These are phyloP conservation scores for Glutinoglossum americanum DNA, from an alignment of 495 filamentous ascomycete genomes.

Conservation along the genomic window DNA sequence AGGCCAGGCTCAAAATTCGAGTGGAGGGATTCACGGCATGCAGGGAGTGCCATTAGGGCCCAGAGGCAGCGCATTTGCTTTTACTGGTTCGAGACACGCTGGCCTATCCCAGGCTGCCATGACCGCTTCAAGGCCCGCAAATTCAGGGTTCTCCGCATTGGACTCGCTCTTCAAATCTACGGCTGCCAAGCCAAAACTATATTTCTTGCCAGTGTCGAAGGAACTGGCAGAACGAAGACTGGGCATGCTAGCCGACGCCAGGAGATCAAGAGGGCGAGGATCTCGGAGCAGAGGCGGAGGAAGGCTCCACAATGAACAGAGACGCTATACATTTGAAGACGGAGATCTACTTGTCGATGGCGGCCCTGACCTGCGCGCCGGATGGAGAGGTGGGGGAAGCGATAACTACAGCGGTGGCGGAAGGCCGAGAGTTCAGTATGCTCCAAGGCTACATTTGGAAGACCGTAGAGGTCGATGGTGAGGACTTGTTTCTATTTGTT, in stretches of 20 bases:
- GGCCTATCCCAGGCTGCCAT: not conserved
- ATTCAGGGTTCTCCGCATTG: conserved; percentile 12
- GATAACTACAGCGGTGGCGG: conserved; percentile 14
- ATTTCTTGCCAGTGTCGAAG: conserved; percentile 35
- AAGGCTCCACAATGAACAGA: conserved; percentile 30
- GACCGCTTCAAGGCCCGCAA: not conserved
- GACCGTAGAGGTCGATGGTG: not conserved
- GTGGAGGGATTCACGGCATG: conserved; percentile 10
- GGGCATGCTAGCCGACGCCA: conserved; percentile 30
- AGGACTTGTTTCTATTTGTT: not conserved
- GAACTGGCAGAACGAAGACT: conserved; percentile 40
- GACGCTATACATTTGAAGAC: conserved; percentile 62
- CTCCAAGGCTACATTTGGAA: not conserved
- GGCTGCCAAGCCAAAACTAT: conserved; percentile 43
- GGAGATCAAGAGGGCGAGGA: conserved; percentile 12
- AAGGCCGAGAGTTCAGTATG: not conserved
- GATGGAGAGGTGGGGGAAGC: conserved; percentile 18
- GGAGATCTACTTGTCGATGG: conserved; percentile 47
- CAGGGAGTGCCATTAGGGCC: conserved; percentile 10
- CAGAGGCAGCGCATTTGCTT: not conserved
- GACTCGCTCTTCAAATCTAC: conserved; percentile 45
- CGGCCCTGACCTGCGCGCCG: conserved; percentile 40
- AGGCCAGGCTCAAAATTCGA: conserved; percentile 14
- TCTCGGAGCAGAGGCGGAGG: conserved; percentile 21
- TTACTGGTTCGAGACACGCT: not conserved